phyloP scores from a whole-genome alignment of 1,284 basidiomycete species.

The Entoloma clypeatum region DNA sequence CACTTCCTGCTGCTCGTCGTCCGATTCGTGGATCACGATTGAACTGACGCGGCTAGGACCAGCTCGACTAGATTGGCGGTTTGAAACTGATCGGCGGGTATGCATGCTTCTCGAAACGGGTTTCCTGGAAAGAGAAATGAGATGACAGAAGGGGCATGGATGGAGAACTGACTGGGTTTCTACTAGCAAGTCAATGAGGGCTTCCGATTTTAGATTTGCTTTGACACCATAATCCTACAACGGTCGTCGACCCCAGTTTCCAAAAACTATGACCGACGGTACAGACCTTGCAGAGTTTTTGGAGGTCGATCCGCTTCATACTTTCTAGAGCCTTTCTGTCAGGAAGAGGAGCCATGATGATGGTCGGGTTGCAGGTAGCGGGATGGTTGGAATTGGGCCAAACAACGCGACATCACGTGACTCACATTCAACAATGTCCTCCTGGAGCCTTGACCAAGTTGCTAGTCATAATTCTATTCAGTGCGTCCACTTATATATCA shows the following conservation, averaged over 20 bases:
- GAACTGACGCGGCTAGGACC: slow-evolving; percentile 35
- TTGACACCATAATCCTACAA: slow-evolving; percentile 68
- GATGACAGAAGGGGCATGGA: not conserved
- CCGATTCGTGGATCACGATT: slow-evolving; percentile 41
- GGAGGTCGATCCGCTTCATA: slow-evolving; percentile 68
- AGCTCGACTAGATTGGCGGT: slow-evolving; percentile 33
- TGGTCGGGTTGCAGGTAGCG: slow-evolving; percentile 14
- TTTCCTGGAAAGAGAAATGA: slow-evolving; percentile 18
- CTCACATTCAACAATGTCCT: slow-evolving; percentile 23
- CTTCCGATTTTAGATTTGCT: slow-evolving; percentile 75
- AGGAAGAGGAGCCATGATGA: slow-evolving; percentile 47
- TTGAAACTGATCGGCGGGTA: slow-evolving; percentile 41
- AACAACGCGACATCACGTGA: slow-evolving; percentile 56
- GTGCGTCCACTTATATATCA: slow-evolving; percentile 29
- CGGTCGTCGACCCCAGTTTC: slow-evolving; percentile 19
- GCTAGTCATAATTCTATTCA: slow-evolving; percentile 50
- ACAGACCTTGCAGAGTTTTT: slow-evolving; percentile 70
- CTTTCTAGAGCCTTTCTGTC: slow-evolving; percentile 52
- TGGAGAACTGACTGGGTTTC: slow-evolving; percentile 44
- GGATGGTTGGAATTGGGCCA: slow-evolving; percentile 25
- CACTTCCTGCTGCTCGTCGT: slow-evolving; percentile 45
- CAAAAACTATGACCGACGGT: slow-evolving; percentile 10
- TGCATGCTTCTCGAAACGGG: slow-evolving; percentile 24
- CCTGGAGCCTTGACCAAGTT: slow-evolving; percentile 39
- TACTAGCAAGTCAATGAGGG: slow-evolving; percentile 68